Base-by-base conservation (phyloP, 2,329 filamentous ascomycete genomes). In the Talaromyces verruculosus region DNA sequence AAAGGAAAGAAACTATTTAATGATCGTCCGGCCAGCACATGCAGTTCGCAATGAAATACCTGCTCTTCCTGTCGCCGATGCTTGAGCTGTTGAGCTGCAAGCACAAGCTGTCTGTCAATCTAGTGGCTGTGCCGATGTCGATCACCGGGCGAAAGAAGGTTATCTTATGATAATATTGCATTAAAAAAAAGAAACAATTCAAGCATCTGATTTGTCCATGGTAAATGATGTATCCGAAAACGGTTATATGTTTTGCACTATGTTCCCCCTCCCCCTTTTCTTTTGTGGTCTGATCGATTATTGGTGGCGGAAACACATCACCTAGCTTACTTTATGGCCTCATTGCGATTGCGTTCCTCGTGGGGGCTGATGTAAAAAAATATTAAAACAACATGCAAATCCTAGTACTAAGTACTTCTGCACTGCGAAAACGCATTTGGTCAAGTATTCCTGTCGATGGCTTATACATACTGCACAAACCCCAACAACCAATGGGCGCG, bases 21-120 rank as follows among this genome's bases (percentile, higher is more conserved):
- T 22, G 51, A 55, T 55, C 51, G n/a, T 10, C 30, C 51, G 0
- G 30, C 51, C 22, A 51, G 22, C 47, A 22, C 51, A 55, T 22
- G 30, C 51, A 55, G 51, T 22, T 55, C 30, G 51, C 51, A 55
- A 55, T 37, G 30, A 55, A 55, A 55, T 55, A 55, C 51, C 28
- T 55, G 51, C 30, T 55, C 51, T n/a, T 33, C 28, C 30, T 25
- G 25, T 25, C 25, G 25, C 25, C 5, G 4, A 35, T 35, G 25
- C 49, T 7, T 15, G 10, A 5, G 15, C 49, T 28, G 19, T 25
- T 49, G 22, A 2, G 25, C 25, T 25, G 25, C 25, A 3, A 25
- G 25, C 47, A 51, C 13, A 30, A 53, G 49, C 51, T 55, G 17
- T 17, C 17, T 39, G 30, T 22, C 19, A 22, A 22, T 57, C n/a